phyloP scores from a whole-genome alignment of 2,329 filamentous ascomycete genomes.

The Trichoderma sp. region DNA sequence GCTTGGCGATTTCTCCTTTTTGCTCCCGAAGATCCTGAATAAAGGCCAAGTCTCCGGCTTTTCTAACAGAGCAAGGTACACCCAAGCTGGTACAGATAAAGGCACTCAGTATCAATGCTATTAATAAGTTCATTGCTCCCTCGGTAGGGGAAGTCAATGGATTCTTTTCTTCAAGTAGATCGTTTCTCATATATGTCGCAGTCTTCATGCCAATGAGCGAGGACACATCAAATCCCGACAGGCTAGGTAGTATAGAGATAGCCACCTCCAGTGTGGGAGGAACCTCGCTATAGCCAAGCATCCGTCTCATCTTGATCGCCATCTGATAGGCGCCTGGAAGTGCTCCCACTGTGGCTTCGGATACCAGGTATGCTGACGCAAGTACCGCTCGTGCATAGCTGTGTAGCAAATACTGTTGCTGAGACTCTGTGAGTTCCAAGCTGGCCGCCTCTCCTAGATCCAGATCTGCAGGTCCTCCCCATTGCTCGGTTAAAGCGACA shows the following conservation, averaged over 20 bases:
- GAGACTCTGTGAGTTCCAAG: slow-evolving; percentile 60
- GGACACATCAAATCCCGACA: slow-evolving; percentile 36
- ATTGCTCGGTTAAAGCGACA: slow-evolving; percentile 65
- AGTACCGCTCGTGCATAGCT: slow-evolving; percentile 69
- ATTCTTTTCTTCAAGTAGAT: slow-evolving; percentile 62
- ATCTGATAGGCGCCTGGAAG: slow-evolving; percentile 63
- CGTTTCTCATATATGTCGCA: slow-evolving; percentile 37
- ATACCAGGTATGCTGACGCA: slow-evolving; percentile 67
- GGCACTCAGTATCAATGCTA: slow-evolving; percentile 64
- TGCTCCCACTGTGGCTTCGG: slow-evolving; percentile 58
- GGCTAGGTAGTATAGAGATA: slow-evolving; percentile 29
- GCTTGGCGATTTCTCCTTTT: slow-evolving; percentile 56
- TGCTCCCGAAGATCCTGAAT: slow-evolving; percentile 66
- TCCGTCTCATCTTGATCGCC: slow-evolving; percentile 52
- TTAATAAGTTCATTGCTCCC: slow-evolving; percentile 59
- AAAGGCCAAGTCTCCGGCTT: slow-evolving; percentile 64
- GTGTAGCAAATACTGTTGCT: slow-evolving; percentile 59
- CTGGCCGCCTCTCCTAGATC: slow-evolving; percentile 64
- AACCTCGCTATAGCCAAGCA: slow-evolving; percentile 57
- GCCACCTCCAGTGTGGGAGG: not conserved
- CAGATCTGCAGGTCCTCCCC: slow-evolving; percentile 71
- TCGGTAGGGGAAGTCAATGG: slow-evolving; percentile 62
- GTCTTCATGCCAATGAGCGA: slow-evolving; percentile 30
- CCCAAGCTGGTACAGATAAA: slow-evolving; percentile 56
- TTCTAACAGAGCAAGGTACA: slow-evolving; percentile 51